A percentile compares a stretch with the other conserved stretches of the same genome.
These are phyloP conservation scores for Cicer bijugum DNA, from an alignment of 306 rosid species.

Conservation along the genomic window DNA sequence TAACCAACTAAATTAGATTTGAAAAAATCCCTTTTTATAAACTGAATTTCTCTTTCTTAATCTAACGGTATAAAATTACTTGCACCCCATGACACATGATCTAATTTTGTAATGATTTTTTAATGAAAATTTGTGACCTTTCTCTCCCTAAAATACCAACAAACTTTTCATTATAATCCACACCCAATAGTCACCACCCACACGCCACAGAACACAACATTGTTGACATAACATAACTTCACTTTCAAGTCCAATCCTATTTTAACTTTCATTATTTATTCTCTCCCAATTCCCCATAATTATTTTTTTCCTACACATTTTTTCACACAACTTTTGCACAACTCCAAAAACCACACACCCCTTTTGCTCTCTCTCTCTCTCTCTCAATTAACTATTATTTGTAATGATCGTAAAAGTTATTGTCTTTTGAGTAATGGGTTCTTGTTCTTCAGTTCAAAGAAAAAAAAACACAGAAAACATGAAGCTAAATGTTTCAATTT, in stretches of 20 bases:
- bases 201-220: too few relatives aligned
- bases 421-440: slow-evolving; percentile 66
- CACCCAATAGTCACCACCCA: too few relatives aligned
- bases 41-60: too few relatives aligned
- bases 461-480: slow-evolving; percentile 49
- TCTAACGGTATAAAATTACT: too few relatives aligned
- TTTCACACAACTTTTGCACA: slow-evolving; percentile 41
- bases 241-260: slow-evolving; percentile 36
- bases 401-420: slow-evolving; percentile 50
- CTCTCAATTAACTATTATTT: slow-evolving; percentile 5
- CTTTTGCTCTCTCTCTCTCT: not conserved
- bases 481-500: slow-evolving; percentile 58
- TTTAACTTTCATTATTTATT: slow-evolving; percentile 29
- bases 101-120: too few relatives aligned
- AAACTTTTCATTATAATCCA: too few relatives aligned
- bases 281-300: slow-evolving; percentile 7
- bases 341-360: slow-evolving; percentile 54
- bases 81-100: too few relatives aligned
- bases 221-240: too few relatives aligned
- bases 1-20: too few relatives aligned
- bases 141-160: too few relatives aligned
- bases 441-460: slow-evolving; percentile 64
- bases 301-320: slow-evolving; percentile 31
- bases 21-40: too few relatives aligned
- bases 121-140: too few relatives aligned